A percentile compares a stretch with the other conserved stretches of the same genome.
Evolutionary conservation across 805 yeast genomes (phyloP).

Genomic region (Debaryomyces castellii): DNA sequence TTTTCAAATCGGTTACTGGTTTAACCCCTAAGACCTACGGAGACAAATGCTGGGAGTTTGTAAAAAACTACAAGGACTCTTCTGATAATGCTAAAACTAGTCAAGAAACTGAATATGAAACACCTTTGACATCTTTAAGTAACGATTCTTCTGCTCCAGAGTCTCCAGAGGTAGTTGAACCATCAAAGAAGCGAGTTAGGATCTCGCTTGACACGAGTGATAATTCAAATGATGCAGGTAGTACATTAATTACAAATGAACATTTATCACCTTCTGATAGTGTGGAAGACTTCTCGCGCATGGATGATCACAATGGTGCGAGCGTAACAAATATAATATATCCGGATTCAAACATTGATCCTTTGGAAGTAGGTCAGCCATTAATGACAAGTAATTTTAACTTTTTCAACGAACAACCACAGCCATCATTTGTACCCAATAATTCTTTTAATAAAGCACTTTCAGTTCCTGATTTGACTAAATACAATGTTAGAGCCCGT

Average conservation of each 20-base stretch:
- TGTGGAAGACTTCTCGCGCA: neutral
- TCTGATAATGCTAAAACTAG: slow-evolving; percentile 7
- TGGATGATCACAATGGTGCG: neutral
- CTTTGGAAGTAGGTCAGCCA: slow-evolving; percentile 11
- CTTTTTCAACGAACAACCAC: slow-evolving; percentile 5
- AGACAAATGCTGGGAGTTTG: slow-evolving; percentile 70
- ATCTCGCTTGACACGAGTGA: slow-evolving; percentile 4
- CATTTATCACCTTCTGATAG: neutral
- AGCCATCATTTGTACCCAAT: slow-evolving; percentile 1
- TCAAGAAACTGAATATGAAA: slow-evolving; percentile 6
- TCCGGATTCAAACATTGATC: neutral
- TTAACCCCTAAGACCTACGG: slow-evolving; percentile 88
- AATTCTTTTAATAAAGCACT: slow-evolving; percentile 6
- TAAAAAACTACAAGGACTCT: slow-evolving; percentile 34
- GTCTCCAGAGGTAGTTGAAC: slow-evolving; percentile 8
- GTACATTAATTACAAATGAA: neutral
- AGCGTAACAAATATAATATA: neutral
- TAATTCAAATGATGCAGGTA: neutral
- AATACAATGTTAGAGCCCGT: slow-evolving; percentile 1
- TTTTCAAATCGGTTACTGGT: slow-evolving; percentile 82
- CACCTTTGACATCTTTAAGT: slow-evolving; percentile 9
- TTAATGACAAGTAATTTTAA: slow-evolving; percentile 10
- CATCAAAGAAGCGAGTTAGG: slow-evolving; percentile 12
- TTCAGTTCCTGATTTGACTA: slow-evolving; percentile 11
- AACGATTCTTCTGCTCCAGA: slow-evolving; percentile 3